A percentile compares a stretch with the other conserved stretches of the same genome.
These are phyloP conservation scores for Atkinsonella texensis DNA, from an alignment of 2,329 filamentous ascomycete genomes.

Conservation along the genomic window DNA sequence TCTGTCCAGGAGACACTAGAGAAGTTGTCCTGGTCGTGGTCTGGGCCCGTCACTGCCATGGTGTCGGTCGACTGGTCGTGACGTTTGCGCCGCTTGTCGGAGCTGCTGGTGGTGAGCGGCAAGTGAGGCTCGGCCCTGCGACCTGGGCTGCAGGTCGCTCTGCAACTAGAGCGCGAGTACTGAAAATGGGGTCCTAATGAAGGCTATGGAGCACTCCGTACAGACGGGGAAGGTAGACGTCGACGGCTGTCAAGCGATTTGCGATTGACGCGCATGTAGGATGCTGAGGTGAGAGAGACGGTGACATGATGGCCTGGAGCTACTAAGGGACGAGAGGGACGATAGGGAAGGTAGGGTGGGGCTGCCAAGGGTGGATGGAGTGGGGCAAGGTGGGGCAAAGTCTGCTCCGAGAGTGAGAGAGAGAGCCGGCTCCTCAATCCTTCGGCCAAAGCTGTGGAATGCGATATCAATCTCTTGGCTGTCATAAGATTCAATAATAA, in stretches of 20 bases:
- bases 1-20: slow-evolving; percentile 73
- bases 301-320: background rate
- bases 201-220: no score
- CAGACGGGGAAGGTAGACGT: no score
- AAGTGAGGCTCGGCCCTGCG: background rate
- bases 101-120: background rate
- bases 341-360: background rate
- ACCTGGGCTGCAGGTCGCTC: background rate
- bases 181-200: no score
- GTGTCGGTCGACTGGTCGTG: background rate
- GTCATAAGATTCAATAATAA: no score
- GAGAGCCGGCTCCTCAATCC: no score
- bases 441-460: no score
- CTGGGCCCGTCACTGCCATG: slow-evolving; percentile 38
- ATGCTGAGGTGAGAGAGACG: background rate
- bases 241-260: no score
- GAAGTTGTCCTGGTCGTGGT: slow-evolving; percentile 57
- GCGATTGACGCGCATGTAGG: background rate
- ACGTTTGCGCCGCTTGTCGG: background rate
- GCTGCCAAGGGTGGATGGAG: no score
- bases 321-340: background rate
- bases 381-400: no score
- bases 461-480: no score
- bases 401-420: no score
- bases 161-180: background rate